Evolutionary conservation across 208 protist species (phyloP), one percentile per base, ranked within the genome.

Genomic region (Balamuthia mandrillaris): DNA sequence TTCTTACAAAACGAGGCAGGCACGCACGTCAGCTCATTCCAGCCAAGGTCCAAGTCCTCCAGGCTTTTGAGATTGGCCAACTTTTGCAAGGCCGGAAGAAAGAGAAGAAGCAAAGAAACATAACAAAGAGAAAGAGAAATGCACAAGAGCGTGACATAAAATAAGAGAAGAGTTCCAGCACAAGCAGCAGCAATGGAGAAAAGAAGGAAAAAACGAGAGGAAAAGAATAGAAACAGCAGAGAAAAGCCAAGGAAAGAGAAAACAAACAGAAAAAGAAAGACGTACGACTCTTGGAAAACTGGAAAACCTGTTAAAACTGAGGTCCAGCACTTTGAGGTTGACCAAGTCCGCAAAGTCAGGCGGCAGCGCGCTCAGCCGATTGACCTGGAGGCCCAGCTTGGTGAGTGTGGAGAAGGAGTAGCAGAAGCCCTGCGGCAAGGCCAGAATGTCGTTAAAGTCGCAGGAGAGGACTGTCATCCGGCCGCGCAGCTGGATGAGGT

Each of bases 301-400:
- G 14, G 31, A 60, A 31, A 78, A 24, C 10, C 52, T 3, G 68
- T 78, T 78, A 49, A 60, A 78, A 49, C 68, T 78, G 27, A 78
- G 45, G 42, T 78, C 68, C 1, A 78, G 68, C 37, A 78, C 42
- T 24, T 78, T 49, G 45, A 78, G 68, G 33, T 78, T 78, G 68
- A 49, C 58, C 47, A 78, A 41, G n/a, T 78, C 45, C 45, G 45
- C 68, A n/a, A 78, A 78, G 58, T 78, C 68, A 33, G 68, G 68
- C 2, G 68, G 68, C n/a, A 78, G 35, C 12, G 68, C 58, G 3
- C 45, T 78, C 16, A 78, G 68, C 68, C 68, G 58, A 49, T 78
- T 78, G 45, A 49, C 33, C 68, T 78, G 68, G 2, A 78, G 68
- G 45, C 58, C 68, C 1, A 78, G 3, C 10, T 33, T 10, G n/a